Conservation (phyloP, 805 yeast species). For the Crinitomyces ghanaensis region DNA sequence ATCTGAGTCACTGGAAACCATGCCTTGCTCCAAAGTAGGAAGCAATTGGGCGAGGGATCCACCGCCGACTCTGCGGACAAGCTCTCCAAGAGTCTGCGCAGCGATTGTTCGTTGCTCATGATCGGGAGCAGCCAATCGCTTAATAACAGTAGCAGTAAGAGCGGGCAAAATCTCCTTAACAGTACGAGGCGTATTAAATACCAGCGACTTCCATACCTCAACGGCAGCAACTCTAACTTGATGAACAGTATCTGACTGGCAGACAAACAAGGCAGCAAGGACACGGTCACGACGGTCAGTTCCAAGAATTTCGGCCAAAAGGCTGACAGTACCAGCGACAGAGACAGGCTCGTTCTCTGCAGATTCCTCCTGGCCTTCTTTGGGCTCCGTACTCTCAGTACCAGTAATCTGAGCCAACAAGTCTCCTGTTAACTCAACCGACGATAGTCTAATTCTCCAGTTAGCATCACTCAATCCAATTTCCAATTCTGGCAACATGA, state of each 20-base stretch:
- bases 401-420: constrained; percentile 90
- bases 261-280: constrained; percentile 75
- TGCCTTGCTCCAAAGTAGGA: constrained; percentile 68
- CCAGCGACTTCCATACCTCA: constrained; percentile 94
- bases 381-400: constrained; percentile 39
- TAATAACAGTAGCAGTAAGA: constrained; percentile 67
- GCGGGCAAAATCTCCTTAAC: constrained; percentile 85
- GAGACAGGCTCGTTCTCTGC: no score
- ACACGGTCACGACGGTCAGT: constrained; percentile 79
- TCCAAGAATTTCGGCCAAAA: constrained; percentile 75
- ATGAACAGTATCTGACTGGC: constrained; percentile 86
- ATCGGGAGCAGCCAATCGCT: constrained; percentile 73
- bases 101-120: constrained; percentile 74
- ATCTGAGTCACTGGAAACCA: constrained; percentile 54
- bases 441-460: constrained; percentile 80
- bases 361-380: constrained; percentile 29
- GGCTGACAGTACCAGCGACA: constrained; percentile 47
- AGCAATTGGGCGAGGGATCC: constrained; percentile 72
- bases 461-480: constrained; percentile 72
- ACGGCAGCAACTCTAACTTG: constrained; percentile 80
- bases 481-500: constrained; percentile 88
- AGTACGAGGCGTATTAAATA: constrained; percentile 90
- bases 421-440: constrained; percentile 93
- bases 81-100: constrained; percentile 87
- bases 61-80: constrained; percentile 88